These are phyloP conservation scores for Beta lomatogona DNA, from an alignment of 179 eudicot genomes.

Conservation along the genomic window DNA sequence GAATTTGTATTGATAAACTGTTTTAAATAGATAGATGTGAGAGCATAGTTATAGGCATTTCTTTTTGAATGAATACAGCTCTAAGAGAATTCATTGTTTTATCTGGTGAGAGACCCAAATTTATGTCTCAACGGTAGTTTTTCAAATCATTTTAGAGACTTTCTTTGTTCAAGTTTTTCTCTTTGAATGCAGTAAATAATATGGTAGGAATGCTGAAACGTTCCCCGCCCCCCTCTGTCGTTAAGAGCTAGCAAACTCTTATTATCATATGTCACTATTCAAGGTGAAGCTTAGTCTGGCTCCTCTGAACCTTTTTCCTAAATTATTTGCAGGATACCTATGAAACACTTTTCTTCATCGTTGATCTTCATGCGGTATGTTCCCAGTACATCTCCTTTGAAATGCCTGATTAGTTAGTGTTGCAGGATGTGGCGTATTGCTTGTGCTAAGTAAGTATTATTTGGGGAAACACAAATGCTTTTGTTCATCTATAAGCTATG, in stretches of 20 bases:
- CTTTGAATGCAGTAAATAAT: neutral
- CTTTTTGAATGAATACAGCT: neutral
- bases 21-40: no score
- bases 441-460: neutral
- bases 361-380: slow-evolving; percentile 96
- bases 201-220: neutral
- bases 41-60: neutral
- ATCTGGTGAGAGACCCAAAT: neutral
- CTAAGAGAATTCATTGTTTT: neutral
- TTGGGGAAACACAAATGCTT: neutral
- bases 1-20: no score
- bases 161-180: neutral
- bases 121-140: neutral
- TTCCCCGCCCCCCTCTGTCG: no score
- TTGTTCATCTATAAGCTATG: neutral
- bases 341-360: slow-evolving; percentile 89
- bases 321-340: slow-evolving; percentile 65
- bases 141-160: no score
- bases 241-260: slow-evolving; percentile 10
- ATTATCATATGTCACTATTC: neutral
- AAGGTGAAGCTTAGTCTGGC: neutral
- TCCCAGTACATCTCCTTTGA: slow-evolving; percentile 1
- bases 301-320: slow-evolving; percentile 16
- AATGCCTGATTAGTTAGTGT: neutral
- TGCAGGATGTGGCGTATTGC: slow-evolving; percentile 8